A percentile compares a stretch with the other conserved stretches of the same genome.
Evolutionary conservation across 305 asterid genomes (phyloP).

Genomic region (Fraxinus floribunda): DNA sequence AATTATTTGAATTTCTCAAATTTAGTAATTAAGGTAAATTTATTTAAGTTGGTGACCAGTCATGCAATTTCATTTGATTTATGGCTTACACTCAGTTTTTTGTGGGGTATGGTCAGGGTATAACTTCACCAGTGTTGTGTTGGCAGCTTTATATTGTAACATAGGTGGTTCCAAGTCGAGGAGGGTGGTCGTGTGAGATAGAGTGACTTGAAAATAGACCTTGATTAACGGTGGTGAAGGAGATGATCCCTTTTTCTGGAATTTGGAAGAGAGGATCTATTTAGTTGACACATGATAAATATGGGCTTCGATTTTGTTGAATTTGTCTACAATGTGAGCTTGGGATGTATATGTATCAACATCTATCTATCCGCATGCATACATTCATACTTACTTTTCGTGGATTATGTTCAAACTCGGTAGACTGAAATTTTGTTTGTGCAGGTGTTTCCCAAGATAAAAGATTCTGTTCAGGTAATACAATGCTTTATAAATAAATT

Average conservation of each 20-base stretch:
- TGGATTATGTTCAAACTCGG: slow-evolving; percentile 18
- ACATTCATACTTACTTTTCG: background rate
- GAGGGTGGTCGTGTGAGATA: background rate
- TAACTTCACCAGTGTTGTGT: background rate
- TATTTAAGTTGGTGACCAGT: background rate
- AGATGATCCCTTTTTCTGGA: background rate
- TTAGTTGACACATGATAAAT: background rate
- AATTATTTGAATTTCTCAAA: background rate
- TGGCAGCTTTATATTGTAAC: background rate
- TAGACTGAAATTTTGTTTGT: slow-evolving; percentile 25
- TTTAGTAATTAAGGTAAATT: background rate
- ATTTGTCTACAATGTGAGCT: background rate
- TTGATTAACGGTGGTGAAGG: background rate
- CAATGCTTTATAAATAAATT: slow-evolving; percentile 17
- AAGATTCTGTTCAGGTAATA: slow-evolving; percentile 76
- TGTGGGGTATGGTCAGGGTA: background rate
- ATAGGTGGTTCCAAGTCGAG: background rate
- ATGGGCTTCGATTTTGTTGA: background rate
- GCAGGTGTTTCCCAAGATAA: slow-evolving; percentile 87
- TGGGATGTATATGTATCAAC: background rate
- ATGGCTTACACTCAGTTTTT: background rate
- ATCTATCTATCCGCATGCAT: background rate
- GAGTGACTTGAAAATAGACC: background rate
- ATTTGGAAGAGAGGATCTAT: background rate
- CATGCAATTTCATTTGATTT: background rate